Percentiles rank a stretch among this genome's conserved stretches.
Evolutionary conservation across 2,329 filamentous ascomycete genomes (phyloP).

Genomic region (Cytospora chrysosperma): DNA sequence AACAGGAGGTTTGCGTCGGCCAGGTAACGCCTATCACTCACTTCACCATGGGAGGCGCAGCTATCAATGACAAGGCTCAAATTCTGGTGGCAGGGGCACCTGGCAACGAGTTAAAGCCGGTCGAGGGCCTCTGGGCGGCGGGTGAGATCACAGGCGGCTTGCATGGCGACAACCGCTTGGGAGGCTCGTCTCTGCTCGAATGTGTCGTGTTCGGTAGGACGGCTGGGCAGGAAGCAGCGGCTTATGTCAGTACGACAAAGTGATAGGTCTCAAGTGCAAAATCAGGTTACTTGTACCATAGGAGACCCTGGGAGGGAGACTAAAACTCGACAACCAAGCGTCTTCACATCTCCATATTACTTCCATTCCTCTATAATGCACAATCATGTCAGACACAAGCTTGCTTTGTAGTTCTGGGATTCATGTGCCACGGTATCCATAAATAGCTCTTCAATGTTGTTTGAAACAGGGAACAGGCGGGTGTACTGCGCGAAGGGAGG

Average conservation of each 20-base stretch:
- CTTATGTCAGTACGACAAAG: not conserved
- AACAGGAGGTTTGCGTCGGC: constrained; percentile 57
- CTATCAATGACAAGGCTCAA: constrained; percentile 53
- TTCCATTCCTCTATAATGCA: too few species aligned
- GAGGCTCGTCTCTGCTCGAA: constrained; percentile 94
- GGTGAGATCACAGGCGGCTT: constrained; percentile 65
- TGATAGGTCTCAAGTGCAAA: not conserved
- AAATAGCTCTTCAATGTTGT: too few species aligned
- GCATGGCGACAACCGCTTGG: constrained; percentile 93
- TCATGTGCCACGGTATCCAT: too few species aligned
- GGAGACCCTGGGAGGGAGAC: too few species aligned
- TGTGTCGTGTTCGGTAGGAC: constrained; percentile 76
- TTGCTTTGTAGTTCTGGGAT: too few species aligned
- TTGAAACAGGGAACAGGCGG: too few species aligned
- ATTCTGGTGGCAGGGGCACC: constrained; percentile 43
- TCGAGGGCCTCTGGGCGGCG: constrained; percentile 60
- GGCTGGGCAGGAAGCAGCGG: constrained; percentile 50
- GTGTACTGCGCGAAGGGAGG: too few species aligned
- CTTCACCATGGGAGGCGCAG: constrained; percentile 66
- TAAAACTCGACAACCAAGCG: not conserved
- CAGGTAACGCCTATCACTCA: constrained; percentile 62
- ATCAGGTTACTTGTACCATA: not conserved
- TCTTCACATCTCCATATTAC: too few species aligned
- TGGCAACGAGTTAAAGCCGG: constrained; percentile 39
- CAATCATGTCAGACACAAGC: too few species aligned